Conservation (phyloP, 192 early-diverging fungal species). For the Physocladia obscura region DNA sequence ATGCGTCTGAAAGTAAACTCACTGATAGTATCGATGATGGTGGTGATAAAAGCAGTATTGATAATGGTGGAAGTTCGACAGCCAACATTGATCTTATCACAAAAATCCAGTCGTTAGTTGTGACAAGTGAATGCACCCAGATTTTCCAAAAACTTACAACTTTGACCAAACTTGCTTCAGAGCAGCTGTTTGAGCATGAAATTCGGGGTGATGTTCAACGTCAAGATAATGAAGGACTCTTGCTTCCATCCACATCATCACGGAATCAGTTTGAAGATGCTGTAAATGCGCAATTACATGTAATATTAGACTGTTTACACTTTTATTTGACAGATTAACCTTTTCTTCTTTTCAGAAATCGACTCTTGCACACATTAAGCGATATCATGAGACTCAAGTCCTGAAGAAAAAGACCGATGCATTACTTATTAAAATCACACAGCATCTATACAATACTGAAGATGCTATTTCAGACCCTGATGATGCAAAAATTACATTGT, state of each 20-base stretch:
- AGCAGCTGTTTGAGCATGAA: neutral
- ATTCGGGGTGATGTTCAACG: too few species aligned
- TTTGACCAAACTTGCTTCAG: neutral
- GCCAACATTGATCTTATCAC: too few species aligned
- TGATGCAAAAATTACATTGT: neutral
- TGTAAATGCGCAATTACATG: neutral
- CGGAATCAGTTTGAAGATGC: neutral
- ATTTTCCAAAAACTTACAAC: neutral
- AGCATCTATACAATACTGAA: neutral
- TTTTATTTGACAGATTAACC: too few species aligned
- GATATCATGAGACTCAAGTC: neutral
- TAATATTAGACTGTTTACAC: too few species aligned
- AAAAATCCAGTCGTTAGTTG: neutral
- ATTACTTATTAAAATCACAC: neutral
- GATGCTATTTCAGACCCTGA: neutral
- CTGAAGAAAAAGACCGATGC: slow-evolving; percentile 3
- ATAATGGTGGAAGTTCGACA: too few species aligned
- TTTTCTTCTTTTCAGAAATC: too few species aligned
- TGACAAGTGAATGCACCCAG: neutral
- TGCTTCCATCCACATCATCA: neutral
- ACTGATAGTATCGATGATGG: too few species aligned
- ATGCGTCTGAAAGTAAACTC: too few species aligned
- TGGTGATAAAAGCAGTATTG: too few species aligned
- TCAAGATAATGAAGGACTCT: neutral
- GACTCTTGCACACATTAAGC: neutral